Conservation (phyloP, 2,329 filamentous ascomycete genomes). For the Pleoardoris graminearum region DNA sequence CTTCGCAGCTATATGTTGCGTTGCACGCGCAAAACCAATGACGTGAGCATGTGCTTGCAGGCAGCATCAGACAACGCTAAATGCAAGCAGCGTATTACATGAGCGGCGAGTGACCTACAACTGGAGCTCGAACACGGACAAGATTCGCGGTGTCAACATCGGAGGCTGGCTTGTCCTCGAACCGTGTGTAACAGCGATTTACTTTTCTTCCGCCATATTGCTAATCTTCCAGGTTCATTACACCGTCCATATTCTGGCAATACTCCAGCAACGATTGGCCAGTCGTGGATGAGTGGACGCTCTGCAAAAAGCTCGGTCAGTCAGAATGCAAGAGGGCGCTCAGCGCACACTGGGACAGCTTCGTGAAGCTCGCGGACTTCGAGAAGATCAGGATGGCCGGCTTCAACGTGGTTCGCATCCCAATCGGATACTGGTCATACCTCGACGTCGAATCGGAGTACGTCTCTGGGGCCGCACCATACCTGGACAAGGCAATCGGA, state of each 20-base stretch:
- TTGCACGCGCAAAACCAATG: neutral
- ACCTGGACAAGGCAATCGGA: slow-evolving; percentile 59
- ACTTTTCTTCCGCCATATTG: neutral
- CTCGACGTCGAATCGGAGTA: slow-evolving; percentile 52
- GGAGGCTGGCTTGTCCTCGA: slow-evolving; percentile 43
- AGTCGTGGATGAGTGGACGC: slow-evolving; percentile 57
- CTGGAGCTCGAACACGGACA: slow-evolving; percentile 51
- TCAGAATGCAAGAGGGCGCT: slow-evolving; percentile 48
- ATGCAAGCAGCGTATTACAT: slow-evolving; percentile 2
- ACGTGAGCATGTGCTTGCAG: neutral
- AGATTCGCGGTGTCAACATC: slow-evolving; percentile 43
- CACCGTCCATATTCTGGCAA: slow-evolving; percentile 57
- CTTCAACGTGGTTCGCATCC: slow-evolving; percentile 63
- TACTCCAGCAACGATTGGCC: slow-evolving; percentile 31
- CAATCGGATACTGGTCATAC: slow-evolving; percentile 64
- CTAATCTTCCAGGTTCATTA: slow-evolving; percentile 52
- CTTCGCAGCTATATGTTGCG: neutral
- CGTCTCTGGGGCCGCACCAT: slow-evolving; percentile 55
- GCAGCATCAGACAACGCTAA: neutral
- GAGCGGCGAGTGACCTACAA: slow-evolving; percentile 30
- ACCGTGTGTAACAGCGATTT: slow-evolving; percentile 19
- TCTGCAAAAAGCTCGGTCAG: slow-evolving; percentile 54
- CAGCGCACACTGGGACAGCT: slow-evolving; percentile 57
- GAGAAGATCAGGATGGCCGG: slow-evolving; percentile 59
- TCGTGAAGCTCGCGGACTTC: slow-evolving; percentile 56